Evolutionary conservation across 2,329 filamentous ascomycete genomes (phyloP).

Genomic region (Penicillium sp.): DNA sequence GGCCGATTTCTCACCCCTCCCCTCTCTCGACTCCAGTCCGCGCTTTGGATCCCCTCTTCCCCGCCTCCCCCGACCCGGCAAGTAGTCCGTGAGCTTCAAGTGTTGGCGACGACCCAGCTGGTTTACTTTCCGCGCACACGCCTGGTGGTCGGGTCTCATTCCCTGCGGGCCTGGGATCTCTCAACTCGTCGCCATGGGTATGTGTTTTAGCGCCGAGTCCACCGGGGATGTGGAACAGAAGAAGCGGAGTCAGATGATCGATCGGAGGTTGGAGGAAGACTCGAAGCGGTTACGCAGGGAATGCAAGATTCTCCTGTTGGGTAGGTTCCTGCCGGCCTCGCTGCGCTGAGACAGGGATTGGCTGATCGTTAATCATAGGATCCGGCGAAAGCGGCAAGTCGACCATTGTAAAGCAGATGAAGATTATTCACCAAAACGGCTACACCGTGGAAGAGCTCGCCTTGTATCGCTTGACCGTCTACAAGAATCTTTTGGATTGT

Average conservation of each 20-base stretch:
- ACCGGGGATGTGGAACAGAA: conserved; percentile 80
- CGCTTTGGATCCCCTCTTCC: too few species aligned
- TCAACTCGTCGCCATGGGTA: conserved; percentile 61
- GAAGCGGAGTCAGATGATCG: conserved; percentile 94
- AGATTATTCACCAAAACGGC: conserved; percentile 97
- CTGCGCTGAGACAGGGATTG: conserved; percentile 1
- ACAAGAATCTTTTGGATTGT: conserved; percentile 97
- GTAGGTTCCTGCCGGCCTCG: conserved; percentile 45
- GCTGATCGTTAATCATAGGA: conserved; percentile 50
- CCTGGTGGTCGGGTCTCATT: conserved; percentile 18
- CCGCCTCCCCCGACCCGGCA: too few species aligned
- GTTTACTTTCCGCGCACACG: conserved; percentile 15
- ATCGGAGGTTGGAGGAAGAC: conserved; percentile 89
- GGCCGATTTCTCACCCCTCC: conserved; percentile 1
- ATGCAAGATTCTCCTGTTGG: conserved; percentile 96
- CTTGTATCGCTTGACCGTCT: conserved; percentile 91
- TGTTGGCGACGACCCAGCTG: too few species aligned
- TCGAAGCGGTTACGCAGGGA: conserved; percentile 86
- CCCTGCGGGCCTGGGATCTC: conserved; percentile 20
- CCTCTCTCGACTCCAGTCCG: conserved; percentile 3
- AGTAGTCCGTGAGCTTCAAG: too few species aligned
- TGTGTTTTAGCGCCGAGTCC: conserved; percentile 82
- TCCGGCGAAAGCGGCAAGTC: conserved; percentile 98
- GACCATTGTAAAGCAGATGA: conserved; percentile 99
- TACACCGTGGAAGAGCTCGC: conserved; percentile 91